phyloP scores from a whole-genome alignment of 306 rosid species.

The Datisca glomerata region DNA sequence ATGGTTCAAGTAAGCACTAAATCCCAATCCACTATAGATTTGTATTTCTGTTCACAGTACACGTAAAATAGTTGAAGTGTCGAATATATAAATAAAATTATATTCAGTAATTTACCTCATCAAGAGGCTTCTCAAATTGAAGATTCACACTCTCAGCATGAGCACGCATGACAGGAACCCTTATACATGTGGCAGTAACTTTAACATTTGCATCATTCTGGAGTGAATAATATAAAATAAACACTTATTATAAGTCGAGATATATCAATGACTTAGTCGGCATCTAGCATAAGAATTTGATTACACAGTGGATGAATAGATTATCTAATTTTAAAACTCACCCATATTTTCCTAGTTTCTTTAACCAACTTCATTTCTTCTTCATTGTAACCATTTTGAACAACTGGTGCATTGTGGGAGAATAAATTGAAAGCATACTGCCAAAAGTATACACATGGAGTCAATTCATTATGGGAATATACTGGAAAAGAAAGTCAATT shows the following conservation, averaged over 20 bases:
- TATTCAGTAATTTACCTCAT: constrained; percentile 58
- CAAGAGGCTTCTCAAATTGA: constrained; percentile 79
- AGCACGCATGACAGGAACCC: constrained; percentile 98
- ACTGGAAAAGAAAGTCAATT: not conserved
- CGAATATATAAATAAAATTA: too few relatives aligned
- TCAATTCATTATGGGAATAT: constrained; percentile 3
- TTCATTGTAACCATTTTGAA: constrained; percentile 89
- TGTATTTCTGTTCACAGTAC: too few relatives aligned
- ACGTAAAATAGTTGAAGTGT: too few relatives aligned
- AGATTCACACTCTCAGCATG: constrained; percentile 97
- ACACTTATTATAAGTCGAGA: not conserved
- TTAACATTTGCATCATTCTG: constrained; percentile 76
- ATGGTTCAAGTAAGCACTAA: too few relatives aligned
- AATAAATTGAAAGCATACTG: constrained; percentile 97
- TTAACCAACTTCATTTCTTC: constrained; percentile 97
- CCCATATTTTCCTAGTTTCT: constrained; percentile 97
- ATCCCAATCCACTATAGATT: too few relatives aligned
- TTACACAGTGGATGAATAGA: too few relatives aligned
- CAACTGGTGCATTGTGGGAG: constrained; percentile 80
- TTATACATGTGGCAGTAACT: constrained; percentile 88
- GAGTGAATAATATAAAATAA: constrained; percentile 1
- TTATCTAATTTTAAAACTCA: constrained; percentile 15
- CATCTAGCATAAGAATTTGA: too few relatives aligned
- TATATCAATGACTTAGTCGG: too few relatives aligned
- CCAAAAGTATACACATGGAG: constrained; percentile 21